These are phyloP conservation scores for Nymphaea colorata DNA, from an alignment of 164 flowering plant species.

Conservation along the genomic window DNA sequence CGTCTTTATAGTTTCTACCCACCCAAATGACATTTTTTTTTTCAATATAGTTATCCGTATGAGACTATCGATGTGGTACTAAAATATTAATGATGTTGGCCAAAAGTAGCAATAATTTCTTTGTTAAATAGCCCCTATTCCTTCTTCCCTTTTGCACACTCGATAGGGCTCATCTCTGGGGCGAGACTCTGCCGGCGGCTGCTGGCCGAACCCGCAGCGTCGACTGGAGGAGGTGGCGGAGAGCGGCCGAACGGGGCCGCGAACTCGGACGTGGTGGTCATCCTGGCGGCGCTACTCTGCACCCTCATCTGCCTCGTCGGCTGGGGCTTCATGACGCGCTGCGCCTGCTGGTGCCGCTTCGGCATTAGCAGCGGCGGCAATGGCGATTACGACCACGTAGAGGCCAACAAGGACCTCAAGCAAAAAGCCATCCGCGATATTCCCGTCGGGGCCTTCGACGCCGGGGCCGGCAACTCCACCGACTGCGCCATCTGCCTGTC, in stretches of 20 bases:
- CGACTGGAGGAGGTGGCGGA: slow-evolving; percentile 5
- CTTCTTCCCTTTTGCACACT: neutral
- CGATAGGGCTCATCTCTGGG: too few species aligned
- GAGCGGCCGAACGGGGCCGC: slow-evolving; percentile 1
- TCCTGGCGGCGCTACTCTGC: slow-evolving; percentile 79
- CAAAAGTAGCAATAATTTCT: too few species aligned
- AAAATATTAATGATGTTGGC: too few species aligned
- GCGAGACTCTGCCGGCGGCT: too few species aligned
- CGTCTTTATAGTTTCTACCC: too few species aligned
- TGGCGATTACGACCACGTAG: neutral
- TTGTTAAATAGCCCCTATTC: too few species aligned
- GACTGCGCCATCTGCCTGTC: slow-evolving; percentile 86
- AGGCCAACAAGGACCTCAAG: slow-evolving; percentile 64
- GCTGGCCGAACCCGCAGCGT: slow-evolving; percentile 8
- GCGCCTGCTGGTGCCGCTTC: slow-evolving; percentile 18
- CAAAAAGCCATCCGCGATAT: slow-evolving; percentile 62
- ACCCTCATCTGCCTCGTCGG: slow-evolving; percentile 85
- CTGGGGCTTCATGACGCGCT: slow-evolving; percentile 67
- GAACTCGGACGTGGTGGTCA: slow-evolving; percentile 73
- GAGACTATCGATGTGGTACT: too few species aligned
- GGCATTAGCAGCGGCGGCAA: neutral
- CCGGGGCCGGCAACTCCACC: slow-evolving; percentile 16
- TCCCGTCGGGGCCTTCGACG: slow-evolving; percentile 22
- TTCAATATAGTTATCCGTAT: too few species aligned
- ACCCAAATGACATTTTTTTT: too few species aligned